Conservation (phyloP, 2,329 filamentous ascomycete species). For the Dissoconium aciculare region DNA sequence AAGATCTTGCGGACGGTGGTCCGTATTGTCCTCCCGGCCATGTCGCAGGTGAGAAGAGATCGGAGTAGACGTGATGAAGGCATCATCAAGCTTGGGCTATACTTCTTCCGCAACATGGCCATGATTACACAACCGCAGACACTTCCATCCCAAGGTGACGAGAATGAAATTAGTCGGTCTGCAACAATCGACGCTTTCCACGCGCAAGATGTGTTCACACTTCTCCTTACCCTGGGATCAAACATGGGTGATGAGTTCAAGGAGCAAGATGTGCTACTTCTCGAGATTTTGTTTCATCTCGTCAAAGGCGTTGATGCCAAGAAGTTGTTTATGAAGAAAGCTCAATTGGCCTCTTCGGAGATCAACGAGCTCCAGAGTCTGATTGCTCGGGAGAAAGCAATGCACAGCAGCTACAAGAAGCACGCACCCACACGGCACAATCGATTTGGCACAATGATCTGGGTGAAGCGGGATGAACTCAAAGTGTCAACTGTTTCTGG, state of each 20-base stretch:
- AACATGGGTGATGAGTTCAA: constrained; percentile 91
- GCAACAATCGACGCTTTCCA: constrained; percentile 79
- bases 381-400: constrained; percentile 69
- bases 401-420: constrained; percentile 61
- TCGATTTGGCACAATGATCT: constrained; percentile 92
- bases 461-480: constrained; percentile 76
- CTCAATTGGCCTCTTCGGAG: constrained; percentile 52
- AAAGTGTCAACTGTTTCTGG: constrained; percentile 79
- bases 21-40: constrained; percentile 67
- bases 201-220: constrained; percentile 75
- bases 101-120: constrained; percentile 76
- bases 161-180: constrained; percentile 75
- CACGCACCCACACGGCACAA: constrained; percentile 78
- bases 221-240: constrained; percentile 73
- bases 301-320: constrained; percentile 76
- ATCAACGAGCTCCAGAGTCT: constrained; percentile 58
- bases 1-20: constrained; percentile 68
- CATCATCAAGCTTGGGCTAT: constrained; percentile 79
- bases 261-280: constrained; percentile 70
- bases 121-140: constrained; percentile 64
- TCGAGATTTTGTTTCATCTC: constrained; percentile 85
- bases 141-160: constrained; percentile 68
- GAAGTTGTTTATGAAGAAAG: constrained; percentile 72
- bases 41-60: constrained; percentile 64
- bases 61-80: constrained; percentile 69